These are phyloP conservation scores for Xylaria grammica DNA, from an alignment of 495 filamentous ascomycete genomes.

Conservation along the genomic window DNA sequence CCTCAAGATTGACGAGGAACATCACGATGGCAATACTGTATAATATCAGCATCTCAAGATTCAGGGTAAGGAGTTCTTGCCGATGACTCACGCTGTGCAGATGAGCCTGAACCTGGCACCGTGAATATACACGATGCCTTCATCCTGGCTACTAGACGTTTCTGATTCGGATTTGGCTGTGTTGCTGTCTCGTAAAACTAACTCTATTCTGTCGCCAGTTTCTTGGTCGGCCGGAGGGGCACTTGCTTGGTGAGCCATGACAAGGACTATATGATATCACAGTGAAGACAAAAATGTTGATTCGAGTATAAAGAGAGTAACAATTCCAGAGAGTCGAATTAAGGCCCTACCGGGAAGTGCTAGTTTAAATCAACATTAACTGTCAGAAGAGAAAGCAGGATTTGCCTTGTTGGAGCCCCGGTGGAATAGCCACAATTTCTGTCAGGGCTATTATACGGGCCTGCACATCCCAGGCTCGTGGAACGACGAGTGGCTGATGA, in stretches of 20 bases:
- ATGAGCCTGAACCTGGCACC: not conserved
- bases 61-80: not conserved
- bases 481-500: too few relatives aligned
- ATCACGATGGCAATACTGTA: constrained; percentile 23
- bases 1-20: constrained; percentile 51
- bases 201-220: not conserved
- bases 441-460: too few relatives aligned
- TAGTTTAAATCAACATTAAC: not conserved
- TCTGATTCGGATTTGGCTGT: not conserved
- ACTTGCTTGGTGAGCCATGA: not conserved
- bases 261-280: not conserved
- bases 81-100: not conserved
- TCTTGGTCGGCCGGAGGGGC: not conserved
- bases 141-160: not conserved
- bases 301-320: not conserved
- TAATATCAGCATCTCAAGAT: not conserved
- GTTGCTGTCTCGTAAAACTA: not conserved
- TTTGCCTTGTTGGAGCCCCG: too few relatives aligned
- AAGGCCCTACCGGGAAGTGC: not conserved
- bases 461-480: too few relatives aligned
- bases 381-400: too few relatives aligned
- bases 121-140: not conserved
- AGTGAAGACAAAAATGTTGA: not conserved
- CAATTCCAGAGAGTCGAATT: not conserved
- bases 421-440: too few relatives aligned